phyloP scores from a whole-genome alignment of 176 grass and related monocot genomes.

The Bolboschoenus planiculmis region DNA sequence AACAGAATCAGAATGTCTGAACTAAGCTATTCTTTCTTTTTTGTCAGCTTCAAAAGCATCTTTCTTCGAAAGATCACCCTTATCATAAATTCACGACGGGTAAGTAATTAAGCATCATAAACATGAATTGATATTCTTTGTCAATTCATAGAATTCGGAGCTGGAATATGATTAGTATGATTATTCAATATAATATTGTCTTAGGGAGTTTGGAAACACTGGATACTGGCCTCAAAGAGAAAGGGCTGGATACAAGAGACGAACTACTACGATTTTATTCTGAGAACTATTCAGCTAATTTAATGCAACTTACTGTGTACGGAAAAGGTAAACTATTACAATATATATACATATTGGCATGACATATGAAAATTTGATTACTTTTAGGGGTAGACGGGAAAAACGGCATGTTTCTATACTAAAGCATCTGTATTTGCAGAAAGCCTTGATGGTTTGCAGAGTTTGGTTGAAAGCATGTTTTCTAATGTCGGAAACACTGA shows the following conservation, averaged over 20 bases:
- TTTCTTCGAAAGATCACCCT: constrained; percentile 81
- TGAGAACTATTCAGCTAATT: constrained; percentile 81
- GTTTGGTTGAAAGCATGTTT: constrained; percentile 60
- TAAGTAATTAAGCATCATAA: constrained; percentile 23
- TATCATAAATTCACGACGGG: constrained; percentile 85
- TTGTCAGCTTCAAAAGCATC: constrained; percentile 71
- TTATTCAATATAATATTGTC: constrained; percentile 12
- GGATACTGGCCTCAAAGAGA: constrained; percentile 69
- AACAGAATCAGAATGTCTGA: constrained; percentile 4
- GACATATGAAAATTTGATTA: background rate
- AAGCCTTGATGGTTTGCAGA: constrained; percentile 74
- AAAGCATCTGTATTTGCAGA: constrained; percentile 31
- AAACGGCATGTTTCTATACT: background rate
- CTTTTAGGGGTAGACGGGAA: no score
- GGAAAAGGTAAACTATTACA: constrained; percentile 50
- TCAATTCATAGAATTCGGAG: background rate
- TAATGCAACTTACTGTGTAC: constrained; percentile 98
- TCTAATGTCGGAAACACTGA: constrained; percentile 46
- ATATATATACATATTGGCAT: background rate
- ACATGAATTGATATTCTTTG: background rate
- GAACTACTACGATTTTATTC: constrained; percentile 80
- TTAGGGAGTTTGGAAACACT: constrained; percentile 91
- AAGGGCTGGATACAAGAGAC: constrained; percentile 70
- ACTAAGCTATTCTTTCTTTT: background rate
- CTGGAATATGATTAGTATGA: background rate